Evolutionary conservation across 1,284 basidiomycete genomes (phyloP), one percentile per base, ranked within the genome.

Genomic region (Pterula multifida): DNA sequence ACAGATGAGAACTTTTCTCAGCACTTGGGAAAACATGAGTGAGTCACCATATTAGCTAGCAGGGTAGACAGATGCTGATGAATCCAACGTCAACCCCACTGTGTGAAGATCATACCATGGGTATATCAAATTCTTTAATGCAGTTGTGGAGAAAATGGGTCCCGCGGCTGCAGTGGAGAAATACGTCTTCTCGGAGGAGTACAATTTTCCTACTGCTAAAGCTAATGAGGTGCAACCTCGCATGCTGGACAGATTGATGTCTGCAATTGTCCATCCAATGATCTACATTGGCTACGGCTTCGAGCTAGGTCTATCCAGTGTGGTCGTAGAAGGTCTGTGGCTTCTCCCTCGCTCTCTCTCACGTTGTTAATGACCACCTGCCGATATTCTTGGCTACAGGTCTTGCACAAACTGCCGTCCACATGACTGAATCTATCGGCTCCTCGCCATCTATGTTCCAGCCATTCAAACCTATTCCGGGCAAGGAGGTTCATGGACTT

Each of bases 291-390:
- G 62, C 3, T 50, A 66, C 9, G 63, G 62, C 1, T 4, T 48
- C 12, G 62, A 66, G 49, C 65, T 63, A 49, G 63, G 64, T 21
- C 26, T 66, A 26, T 50, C 53, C 19, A 63, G 63, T 9, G 57
- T 63, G 60, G 3, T 63, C 3, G 54, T 49, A 15, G 64, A 63
- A 56, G 62, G 63, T 65, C 9, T 6, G 28, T 15, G 15, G 28
- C 28, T 6, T 32, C 28, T 15, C 6, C 28, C 15, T 6, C 6
- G 28, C 28, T 32, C 32, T 12, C 17, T 36, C 32, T 12, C 32
- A 17, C 32, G 12, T 36, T 36, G 12, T 36, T 36, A n/a, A n/a
- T n/a, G n/a, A n/a, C n/a, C n/a, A n/a, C n/a, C n/a, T n/a, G n/a
- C n/a, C n/a, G n/a, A n/a, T n/a, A n/a, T n/a, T n/a, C n/a, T n/a